phyloP scores from a whole-genome alignment of 352 stramenopile species.

The Globisporangium abappressorium region DNA sequence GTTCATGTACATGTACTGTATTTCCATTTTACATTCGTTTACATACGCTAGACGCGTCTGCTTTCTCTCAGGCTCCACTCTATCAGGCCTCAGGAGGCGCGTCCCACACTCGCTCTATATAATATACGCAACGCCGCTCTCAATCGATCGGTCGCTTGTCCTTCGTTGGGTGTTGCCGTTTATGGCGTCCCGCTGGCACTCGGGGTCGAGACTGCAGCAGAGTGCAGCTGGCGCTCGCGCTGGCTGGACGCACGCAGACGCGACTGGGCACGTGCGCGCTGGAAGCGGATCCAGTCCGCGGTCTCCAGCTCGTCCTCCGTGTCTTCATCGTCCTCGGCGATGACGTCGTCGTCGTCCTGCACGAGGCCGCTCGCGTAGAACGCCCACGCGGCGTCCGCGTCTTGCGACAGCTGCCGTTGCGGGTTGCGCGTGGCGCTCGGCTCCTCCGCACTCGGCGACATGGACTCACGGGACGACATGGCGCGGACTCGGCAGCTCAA shows the following conservation, averaged over 20 bases:
- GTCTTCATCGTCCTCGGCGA: constrained; percentile 38
- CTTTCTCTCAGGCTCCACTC: neutral
- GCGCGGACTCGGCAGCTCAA: constrained; percentile 1
- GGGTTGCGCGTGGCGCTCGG: neutral
- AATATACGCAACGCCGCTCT: neutral
- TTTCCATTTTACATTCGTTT: constrained; percentile 7
- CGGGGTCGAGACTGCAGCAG: neutral
- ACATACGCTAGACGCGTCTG: neutral
- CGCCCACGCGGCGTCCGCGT: constrained; percentile 26
- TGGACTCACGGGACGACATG: constrained; percentile 12
- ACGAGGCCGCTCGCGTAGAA: constrained; percentile 64
- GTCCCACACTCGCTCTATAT: neutral
- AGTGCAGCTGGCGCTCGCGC: constrained; percentile 21
- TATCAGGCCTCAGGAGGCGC: neutral
- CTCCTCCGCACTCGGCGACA: constrained; percentile 11
- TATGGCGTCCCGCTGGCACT: constrained; percentile 1
- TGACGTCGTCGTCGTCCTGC: constrained; percentile 32
- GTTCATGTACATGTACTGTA: constrained; percentile 1
- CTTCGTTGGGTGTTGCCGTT: neutral
- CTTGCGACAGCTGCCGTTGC: neutral
- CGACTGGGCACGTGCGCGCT: constrained; percentile 49
- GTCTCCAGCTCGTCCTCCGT: constrained; percentile 58
- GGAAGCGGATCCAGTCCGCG: constrained; percentile 51
- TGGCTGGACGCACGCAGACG: constrained; percentile 42
- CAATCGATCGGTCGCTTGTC: neutral